phyloP scores from a whole-genome alignment of 179 eudicot species.

The Vitellaria paradoxa region DNA sequence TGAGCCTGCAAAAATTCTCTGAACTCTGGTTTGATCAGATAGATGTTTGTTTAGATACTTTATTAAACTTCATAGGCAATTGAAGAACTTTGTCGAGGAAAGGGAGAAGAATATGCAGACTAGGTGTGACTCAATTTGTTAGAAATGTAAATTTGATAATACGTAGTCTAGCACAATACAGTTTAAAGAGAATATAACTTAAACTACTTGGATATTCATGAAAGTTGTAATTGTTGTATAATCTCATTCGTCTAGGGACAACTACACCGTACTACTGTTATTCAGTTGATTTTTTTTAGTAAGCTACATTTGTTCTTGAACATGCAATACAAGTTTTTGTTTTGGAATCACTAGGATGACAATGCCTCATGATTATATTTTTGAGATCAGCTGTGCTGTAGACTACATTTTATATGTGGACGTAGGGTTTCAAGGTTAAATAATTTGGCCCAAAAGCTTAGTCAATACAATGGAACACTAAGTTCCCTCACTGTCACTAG shows the following conservation, averaged over 20 bases:
- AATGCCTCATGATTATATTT: no score
- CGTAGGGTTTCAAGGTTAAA: no score
- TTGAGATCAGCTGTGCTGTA: no score
- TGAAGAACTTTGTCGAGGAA: not conserved
- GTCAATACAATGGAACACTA: no score
- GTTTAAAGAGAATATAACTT: no score
- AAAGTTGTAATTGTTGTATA: not conserved
- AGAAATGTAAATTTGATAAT: not conserved
- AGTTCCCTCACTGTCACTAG: no score
- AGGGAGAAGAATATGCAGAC: not conserved
- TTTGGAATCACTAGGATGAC: no score
- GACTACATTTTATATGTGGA: no score
- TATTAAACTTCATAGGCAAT: not conserved
- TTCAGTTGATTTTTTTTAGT: not conserved
- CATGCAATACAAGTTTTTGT: no score
- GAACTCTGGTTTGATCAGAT: not conserved
- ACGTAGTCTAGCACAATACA: not conserved
- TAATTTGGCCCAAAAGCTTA: no score
- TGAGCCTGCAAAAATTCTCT: not conserved
- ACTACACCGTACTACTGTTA: not conserved
- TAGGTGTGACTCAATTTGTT: not conserved
- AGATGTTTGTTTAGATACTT: not conserved
- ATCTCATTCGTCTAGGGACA: not conserved
- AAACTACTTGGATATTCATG: not conserved
- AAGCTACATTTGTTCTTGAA: not conserved